These are phyloP conservation scores for Curvularia eragrostidis DNA, from an alignment of 2,329 filamentous ascomycete genomes.

Conservation along the genomic window DNA sequence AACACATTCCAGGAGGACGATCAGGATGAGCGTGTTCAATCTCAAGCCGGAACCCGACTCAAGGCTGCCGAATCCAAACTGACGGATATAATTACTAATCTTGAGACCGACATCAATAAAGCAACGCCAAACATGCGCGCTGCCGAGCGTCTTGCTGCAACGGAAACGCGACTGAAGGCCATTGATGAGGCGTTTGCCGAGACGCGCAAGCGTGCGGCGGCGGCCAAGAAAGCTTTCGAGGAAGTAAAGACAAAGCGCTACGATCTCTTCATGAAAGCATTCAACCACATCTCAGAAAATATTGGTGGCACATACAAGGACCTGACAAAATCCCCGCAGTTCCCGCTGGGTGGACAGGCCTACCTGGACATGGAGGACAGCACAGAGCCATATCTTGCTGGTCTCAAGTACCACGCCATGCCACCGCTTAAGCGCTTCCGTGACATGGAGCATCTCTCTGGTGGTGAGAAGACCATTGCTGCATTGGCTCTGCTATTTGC, in stretches of 20 bases:
- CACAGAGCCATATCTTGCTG: conserved; percentile 94
- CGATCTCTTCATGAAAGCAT: conserved; percentile 94
- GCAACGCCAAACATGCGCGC: conserved; percentile 97
- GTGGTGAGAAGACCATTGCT: conserved; percentile 98
- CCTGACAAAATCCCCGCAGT: conserved; percentile 86
- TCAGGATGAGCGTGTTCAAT: conserved; percentile 54
- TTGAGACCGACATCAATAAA: conserved; percentile 85
- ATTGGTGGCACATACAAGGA: conserved; percentile 95
- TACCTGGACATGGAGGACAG: conserved; percentile 95
- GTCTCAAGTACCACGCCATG: conserved; percentile 99
- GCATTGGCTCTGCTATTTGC: conserved; percentile 95
- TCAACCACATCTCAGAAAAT: conserved; percentile 91
- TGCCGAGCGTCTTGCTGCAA: conserved; percentile 85
- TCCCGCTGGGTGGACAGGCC: conserved; percentile 85
- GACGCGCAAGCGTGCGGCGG: conserved; percentile 75
- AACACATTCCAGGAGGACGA: conserved; percentile 65
- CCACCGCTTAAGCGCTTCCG: conserved; percentile 97
- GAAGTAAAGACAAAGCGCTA: conserved; percentile 81
- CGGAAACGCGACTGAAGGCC: conserved; percentile 79
- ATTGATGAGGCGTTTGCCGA: conserved; percentile 91
- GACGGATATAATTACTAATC: conserved; percentile 75
- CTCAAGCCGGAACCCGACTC: conserved; percentile 27
- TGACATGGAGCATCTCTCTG: conserved; percentile 98
- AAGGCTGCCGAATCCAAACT: conserved; percentile 71
- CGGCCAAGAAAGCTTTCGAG: conserved; percentile 83